These are phyloP conservation scores for Boletus pseudo-olivaceus DNA, from an alignment of 768 basidiomycete genomes.

Conservation along the genomic window DNA sequence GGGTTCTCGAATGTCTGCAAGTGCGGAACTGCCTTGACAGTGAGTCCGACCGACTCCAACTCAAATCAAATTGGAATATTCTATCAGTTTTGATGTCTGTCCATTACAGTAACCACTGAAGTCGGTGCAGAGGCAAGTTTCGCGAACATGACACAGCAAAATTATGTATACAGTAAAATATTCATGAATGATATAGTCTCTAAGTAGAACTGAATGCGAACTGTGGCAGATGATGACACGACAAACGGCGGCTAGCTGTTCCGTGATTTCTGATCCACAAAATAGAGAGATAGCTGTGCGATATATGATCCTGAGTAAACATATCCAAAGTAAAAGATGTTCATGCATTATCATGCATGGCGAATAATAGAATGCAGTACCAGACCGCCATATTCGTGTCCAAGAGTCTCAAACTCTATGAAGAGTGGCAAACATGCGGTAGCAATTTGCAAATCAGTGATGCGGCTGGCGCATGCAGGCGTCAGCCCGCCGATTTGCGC, in stretches of 20 bases:
- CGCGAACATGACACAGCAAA: too few relatives aligned
- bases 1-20: too few relatives aligned
- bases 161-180: conserved; percentile 1
- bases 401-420: not conserved
- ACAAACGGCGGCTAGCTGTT: not conserved
- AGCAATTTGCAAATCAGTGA: not conserved
- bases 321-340: conserved; percentile 4
- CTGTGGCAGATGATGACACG: not conserved
- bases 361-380: conserved; percentile 9
- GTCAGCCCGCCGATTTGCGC: not conserved
- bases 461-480: not conserved
- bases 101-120: too few relatives aligned
- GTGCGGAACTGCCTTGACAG: too few relatives aligned
- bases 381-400: conserved; percentile 1
- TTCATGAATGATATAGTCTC: not conserved
- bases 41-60: too few relatives aligned
- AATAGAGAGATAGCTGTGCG: not conserved
- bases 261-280: conserved; percentile 7
- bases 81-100: too few relatives aligned
- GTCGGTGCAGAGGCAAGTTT: too few relatives aligned
- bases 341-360: not conserved
- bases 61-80: too few relatives aligned
- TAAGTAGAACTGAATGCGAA: not conserved
- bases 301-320: conserved; percentile 8
- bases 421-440: conserved; percentile 5